Base-by-base conservation (phyloP, 2,329 filamentous ascomycete genomes). In the Chaetomiaceae sp. region DNA sequence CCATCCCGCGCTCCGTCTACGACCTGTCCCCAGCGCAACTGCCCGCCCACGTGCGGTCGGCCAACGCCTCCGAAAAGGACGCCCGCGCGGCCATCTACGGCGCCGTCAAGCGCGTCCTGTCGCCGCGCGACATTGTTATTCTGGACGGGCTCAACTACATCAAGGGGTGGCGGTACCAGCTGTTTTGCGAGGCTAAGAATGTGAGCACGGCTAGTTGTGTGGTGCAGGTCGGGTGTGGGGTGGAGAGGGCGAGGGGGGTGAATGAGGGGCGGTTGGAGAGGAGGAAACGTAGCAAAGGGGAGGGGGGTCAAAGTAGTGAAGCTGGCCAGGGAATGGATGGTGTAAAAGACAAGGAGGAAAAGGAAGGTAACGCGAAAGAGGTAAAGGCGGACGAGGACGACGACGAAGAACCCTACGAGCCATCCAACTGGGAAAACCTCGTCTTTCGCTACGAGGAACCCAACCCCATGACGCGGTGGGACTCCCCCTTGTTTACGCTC, bases 141-240 rank as follows among this genome's bases (percentile, higher is more conserved):
- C 81, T 90, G 15, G 89, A 95, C 67, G 84, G 85, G 1, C 73
- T 89, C 56, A 94, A 94, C 70, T 95, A 94, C 71, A 95, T 95
- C 72, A 94, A 94, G 69, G 89, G 89, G 34, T 94, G 88, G 81
- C 79, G 89, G 45, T 95, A 95, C 68, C 89, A 95, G 74, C 75
- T 95, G 20, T 87, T 86, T 69, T 92, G 89, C 72, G 89, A 94
- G 71, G 83, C 89, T 34, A 94, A 94, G 71, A 89, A 89, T 44
- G 73, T 88, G 50, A 75, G 84, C 58, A 94, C 89, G 3, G 82
- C 87, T 3, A 87, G 81, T 69, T 91, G 87, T 64, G 82, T 94
- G 53, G 74, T 94, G 58, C 83, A 85, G 68, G 74, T 86, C 40
- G 83, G 83, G 0, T 82, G 79, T 58, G 65, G 73, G 9, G 69